These are phyloP conservation scores for Cadophora sp. DNA, from an alignment of 2,329 filamentous ascomycete genomes.

Conservation along the genomic window DNA sequence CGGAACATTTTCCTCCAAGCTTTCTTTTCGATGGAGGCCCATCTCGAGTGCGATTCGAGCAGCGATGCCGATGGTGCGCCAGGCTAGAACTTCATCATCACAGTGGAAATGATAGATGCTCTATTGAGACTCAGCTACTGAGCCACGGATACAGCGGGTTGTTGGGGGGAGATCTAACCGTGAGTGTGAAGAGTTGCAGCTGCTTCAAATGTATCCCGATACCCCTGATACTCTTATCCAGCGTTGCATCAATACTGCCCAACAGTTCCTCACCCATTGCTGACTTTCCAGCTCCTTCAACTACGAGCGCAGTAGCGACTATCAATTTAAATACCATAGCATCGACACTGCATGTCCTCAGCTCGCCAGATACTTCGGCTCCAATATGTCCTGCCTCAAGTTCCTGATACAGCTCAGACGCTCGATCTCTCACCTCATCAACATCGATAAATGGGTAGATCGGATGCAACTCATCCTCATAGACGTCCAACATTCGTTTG, in stretches of 20 bases:
- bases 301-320: conserved; percentile 2
- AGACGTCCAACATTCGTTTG: background rate
- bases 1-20: background rate
- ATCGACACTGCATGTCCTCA: background rate
- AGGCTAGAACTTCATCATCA: background rate
- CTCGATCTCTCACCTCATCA: background rate
- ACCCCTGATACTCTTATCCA: background rate
- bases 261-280: background rate
- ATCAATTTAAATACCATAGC: background rate
- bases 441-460: conserved; percentile 1
- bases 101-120: conserved; percentile 3
- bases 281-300: conserved; percentile 1
- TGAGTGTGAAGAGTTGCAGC: conserved; percentile 1
- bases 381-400: background rate
- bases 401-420: background rate
- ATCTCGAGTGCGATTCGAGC: conserved; percentile 1
- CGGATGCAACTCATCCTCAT: background rate
- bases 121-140: background rate
- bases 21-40: background rate
- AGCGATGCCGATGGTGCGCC: background rate
- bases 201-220: background rate
- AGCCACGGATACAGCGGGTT: too few species aligned
- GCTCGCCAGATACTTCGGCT: background rate
- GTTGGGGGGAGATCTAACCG: background rate
- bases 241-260: background rate